Evolutionary conservation across 768 basidiomycete genomes (phyloP).

Genomic region (Pulveroboletus sp.): DNA sequence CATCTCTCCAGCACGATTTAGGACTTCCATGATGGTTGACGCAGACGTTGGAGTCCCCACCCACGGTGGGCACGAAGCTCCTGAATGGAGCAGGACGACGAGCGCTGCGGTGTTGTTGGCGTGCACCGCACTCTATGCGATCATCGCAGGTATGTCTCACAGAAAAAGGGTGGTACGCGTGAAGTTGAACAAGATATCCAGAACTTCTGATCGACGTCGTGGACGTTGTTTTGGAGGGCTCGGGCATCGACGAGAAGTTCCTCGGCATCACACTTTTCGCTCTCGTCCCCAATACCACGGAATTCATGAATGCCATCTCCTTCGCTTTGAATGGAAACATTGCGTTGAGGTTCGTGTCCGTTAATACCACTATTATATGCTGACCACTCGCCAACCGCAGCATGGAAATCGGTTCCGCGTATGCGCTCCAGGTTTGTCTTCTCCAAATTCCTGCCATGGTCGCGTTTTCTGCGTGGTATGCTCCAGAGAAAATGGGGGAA

Average conservation of each 20-base stretch:
- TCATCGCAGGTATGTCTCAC: slow-evolving; percentile 79
- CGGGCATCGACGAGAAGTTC: slow-evolving; percentile 96
- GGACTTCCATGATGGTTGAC: slow-evolving; percentile 37
- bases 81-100: slow-evolving; percentile 88
- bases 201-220: slow-evolving; percentile 95
- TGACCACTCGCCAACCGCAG: slow-evolving; percentile 37
- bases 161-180: background rate
- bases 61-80: slow-evolving; percentile 88
- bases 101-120: slow-evolving; percentile 86
- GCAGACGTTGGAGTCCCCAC: slow-evolving; percentile 47
- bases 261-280: slow-evolving; percentile 95
- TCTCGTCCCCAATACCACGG: slow-evolving; percentile 96
- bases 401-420: slow-evolving; percentile 99
- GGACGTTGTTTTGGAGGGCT: slow-evolving; percentile 85
- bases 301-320: slow-evolving; percentile 99
- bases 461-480: slow-evolving; percentile 95
- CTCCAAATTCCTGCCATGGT: slow-evolving; percentile 99
- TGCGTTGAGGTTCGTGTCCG: slow-evolving; percentile 71
- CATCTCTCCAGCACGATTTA: slow-evolving; percentile 45
- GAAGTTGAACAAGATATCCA: slow-evolving; percentile 30
- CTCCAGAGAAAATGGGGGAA: slow-evolving; percentile 80
- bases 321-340: slow-evolving; percentile 98
- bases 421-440: slow-evolving; percentile 96
- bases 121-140: slow-evolving; percentile 90
- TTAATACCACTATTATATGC: background rate